Base-by-base conservation (phyloP, 768 basidiomycete genomes). In the Hygrocybe punicea region DNA sequence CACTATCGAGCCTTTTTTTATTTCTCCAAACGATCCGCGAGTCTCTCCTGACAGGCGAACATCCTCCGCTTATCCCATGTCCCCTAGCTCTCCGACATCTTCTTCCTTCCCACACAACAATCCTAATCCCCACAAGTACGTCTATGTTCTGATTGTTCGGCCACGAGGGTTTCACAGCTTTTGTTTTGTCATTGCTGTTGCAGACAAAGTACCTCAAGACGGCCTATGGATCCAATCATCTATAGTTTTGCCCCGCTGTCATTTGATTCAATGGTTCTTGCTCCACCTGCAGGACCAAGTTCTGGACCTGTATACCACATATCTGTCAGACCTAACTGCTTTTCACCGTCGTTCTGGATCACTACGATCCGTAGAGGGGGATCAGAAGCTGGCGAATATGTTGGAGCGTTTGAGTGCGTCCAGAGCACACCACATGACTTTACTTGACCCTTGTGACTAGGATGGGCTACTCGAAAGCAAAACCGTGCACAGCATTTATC, bases 321-420 rank as follows among this genome's bases (percentile, higher is more conserved):
- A 11, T 62, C 67, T 4, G 67, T 73, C 13, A 56, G 53, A 34
- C 58, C 72, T 59, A 75, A 76, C 60, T 71, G 68, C 58, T 73
- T 75, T 62, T 69, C 70, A 23, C 73, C 73, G 1, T 64, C 69
- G 21, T 72, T 71, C 7, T 72, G 65, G 55, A 71, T 74, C 42
- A 76, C 73, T 1, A 69, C 68, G 6, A 51, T 77, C 23, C 62
- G 63, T 19, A 62, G 64, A 34, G 70, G 67, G 6, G 65, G 60
- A 17, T 63, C 63, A 11, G 65, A 67, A 21, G 51, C 61, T 29
- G 71, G 72, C 3, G 64, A 67, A 39, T 53, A 59, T 14, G 65
- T 75, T 11, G 73, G 65, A 8, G 72, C 72, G 39, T 73, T 75
- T 61, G 73, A 77, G 72, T 73, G 40, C 16, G 72, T 23, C 7